Base-by-base conservation (phyloP, 106 monocot genomes). In the Dendrobium catenatum region DNA sequence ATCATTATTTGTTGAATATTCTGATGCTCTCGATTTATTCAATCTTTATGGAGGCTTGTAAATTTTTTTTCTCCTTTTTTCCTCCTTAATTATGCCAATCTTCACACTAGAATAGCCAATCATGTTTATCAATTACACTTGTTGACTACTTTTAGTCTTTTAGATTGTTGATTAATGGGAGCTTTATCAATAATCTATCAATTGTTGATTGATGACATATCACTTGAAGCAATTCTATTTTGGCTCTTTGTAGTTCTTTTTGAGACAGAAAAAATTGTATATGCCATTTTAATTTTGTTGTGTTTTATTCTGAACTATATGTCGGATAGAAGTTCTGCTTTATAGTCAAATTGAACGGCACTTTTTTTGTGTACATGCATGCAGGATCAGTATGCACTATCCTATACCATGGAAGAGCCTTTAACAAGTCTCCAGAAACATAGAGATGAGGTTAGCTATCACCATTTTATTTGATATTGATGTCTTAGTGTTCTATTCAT, bases 381-480 rank as follows among this genome's bases (percentile, higher is more conserved):
- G 46, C 82, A 89, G 89, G 85, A 85, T 68, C 70, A 86, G 31
- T 80, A 88, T 88, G 85, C 83, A 27, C 59, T 88, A 58, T 70
- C 79, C 16, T 88, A 80, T 88, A 84, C 81, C 61, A 80, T 73
- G 41, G 76, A 73, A 16, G 79, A 88, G 77, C 80, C 80, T 74
- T 86, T 83, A 77, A 80, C 83, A 56, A 90, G 66, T 77, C 82
- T 82, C 51, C 81, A 86, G 55, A 77, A 67, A 72, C 89, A 97
- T 79, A 92, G 92, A 85, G 86, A 83, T 70, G 92, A 97, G 96
- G 96, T 96, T 82, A 42, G 0, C 46, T 16, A 81, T 78, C 31
- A 26, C 4, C 76, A 48, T 74, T 74, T 74, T 70, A 70, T 70
- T 70, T 70, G 37, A 31, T 29, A 15, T 33, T 70, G 33, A 70